Conservation (phyloP, 2,329 filamentous ascomycete species). For the Cordyceps cateniannulata region DNA sequence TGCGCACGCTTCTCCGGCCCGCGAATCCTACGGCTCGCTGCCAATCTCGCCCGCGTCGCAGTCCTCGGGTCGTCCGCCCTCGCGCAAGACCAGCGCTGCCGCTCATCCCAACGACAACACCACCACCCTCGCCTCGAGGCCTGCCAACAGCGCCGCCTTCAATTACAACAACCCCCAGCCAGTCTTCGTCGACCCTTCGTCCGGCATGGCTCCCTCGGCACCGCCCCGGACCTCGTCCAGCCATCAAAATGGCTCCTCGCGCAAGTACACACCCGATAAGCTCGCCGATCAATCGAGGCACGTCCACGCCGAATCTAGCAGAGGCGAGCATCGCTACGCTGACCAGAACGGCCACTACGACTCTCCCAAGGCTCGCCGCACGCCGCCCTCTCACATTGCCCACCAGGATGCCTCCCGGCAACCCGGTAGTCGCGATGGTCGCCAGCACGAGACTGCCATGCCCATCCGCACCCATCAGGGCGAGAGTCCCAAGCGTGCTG, state of each 20-base stretch:
- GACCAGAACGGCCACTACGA: conserved; percentile 25
- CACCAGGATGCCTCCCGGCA: conserved; percentile 34
- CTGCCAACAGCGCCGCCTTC: conserved; percentile 37
- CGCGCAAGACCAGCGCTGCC: conserved; percentile 42
- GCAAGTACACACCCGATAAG: conserved; percentile 42
- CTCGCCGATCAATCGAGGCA: conserved; percentile 36
- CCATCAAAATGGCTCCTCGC: conserved; percentile 35
- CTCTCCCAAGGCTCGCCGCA: conserved; percentile 22
- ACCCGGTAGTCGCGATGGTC: conserved; percentile 32
- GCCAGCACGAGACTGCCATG: conserved; percentile 31
- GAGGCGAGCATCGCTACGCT: conserved; percentile 26
- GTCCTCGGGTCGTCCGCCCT: conserved; percentile 42
- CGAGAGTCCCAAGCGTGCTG: conserved; percentile 49
- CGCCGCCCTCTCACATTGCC: conserved; percentile 22
- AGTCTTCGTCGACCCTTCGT: conserved; percentile 36
- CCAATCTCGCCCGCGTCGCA: conserved; percentile 5
- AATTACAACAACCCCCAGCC: conserved; percentile 37
- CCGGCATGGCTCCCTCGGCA: conserved; percentile 62
- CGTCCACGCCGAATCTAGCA: conserved; percentile 29
- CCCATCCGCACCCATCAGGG: conserved; percentile 39
- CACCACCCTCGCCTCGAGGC: conserved; percentile 42
- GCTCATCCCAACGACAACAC: conserved; percentile 27
- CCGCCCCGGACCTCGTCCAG: conserved; percentile 79
- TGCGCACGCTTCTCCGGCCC: conserved; percentile 43
- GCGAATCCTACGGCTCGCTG: conserved; percentile 51